Evolutionary conservation across 306 rosid species (phyloP), one percentile per base, ranked within the genome.

Genomic region (Hippophae gyantsensis): DNA sequence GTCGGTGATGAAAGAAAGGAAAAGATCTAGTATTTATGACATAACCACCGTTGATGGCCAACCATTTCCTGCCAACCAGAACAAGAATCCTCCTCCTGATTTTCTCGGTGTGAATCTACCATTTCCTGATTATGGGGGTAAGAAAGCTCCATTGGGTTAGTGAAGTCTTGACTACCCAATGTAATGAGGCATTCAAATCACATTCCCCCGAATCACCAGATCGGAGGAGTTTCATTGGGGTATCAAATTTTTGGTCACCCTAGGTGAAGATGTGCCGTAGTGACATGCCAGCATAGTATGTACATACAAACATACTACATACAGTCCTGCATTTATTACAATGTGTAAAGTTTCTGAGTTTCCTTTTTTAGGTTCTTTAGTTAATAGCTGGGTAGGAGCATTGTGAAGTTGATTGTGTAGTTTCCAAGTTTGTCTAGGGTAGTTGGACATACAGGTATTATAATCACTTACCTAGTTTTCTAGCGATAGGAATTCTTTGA

Each of bases 21-120:
- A 90, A 67, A 75, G 98, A 43, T 83, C 96, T 8, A 90, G 98
- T 75, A 90, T 90, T 58, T 96, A 90, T 38, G 98, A 90, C 85
- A 87, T 90, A 67, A 90, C 89, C 52, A 64, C 95, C 0, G 90
- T 80, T 32, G 89, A 82, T 6, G 72, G 72, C 60, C 74, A 74
- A 72, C 23, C 78, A 0, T 72, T 42, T 6, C 77, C 87, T 0
- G 63, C 79, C 43, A 85, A 80, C 63, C 82, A 74, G 42, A 81
- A 70, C 42, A 77, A 84, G 86, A 66, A 76, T 76, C 81, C 85
- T 71, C 74, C 85, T 1, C 67, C 57, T 3, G 48, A 56, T 48
- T 56, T 51, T 49, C 69, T 64, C 0, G 10, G 52, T 58, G 84
- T 71, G 54, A 79, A 71, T 54, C 7, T 68, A 3, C 84, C 27